Evolutionary conservation across 2,329 filamentous ascomycete species (phyloP), one percentile per base, ranked within the genome.

Genomic region (Cladosporium sp.): DNA sequence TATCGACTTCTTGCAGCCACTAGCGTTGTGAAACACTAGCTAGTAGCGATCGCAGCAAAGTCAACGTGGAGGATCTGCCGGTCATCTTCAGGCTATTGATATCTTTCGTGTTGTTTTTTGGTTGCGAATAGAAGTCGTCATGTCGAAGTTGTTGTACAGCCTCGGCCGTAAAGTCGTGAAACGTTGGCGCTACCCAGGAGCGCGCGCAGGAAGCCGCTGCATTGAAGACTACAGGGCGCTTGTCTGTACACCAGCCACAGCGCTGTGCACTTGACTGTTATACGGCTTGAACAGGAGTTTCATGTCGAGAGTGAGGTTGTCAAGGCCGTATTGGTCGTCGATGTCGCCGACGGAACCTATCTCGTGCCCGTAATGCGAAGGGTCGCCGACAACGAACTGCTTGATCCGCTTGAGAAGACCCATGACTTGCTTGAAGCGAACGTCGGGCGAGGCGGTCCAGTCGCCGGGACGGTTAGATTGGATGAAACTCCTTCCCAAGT

Each of bases 251-350:
- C 64, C 61, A 49, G 60, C 63, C 19, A 66, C 59, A n/a, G 64
- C 64, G 48, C 64, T 65, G 53, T 68, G 63, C 49, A 63, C 44
- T 41, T 64, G 61, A 42, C 63, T 62, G 53, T 70, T 66, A 65
- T 75, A 74, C 13, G 84, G 84, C 63, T 77, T 81, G 67, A 89
- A 88, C 46, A 89, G 74, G 61, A 83, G 76, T 63, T 82, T 81
- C 84, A 88, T 86, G 68, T 88, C 80, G 56, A 88, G 74, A 7
- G 82, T 86, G 59, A 86, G 74, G 65, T 85, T 78, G 58, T 74
- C 74, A 38, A 81, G 72, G 6, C 82, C 84, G 64, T 84, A 88
- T 54, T 80, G 77, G 57, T 83, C 80, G 63, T 86, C 82, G 57
- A 88, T 85, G 52, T 84, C 80, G 58, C 79, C 82, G 28, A 88